Evolutionary conservation across 768 basidiomycete species (phyloP), one percentile per base, ranked within the genome.

Genomic region (Mycena kentingensis): DNA sequence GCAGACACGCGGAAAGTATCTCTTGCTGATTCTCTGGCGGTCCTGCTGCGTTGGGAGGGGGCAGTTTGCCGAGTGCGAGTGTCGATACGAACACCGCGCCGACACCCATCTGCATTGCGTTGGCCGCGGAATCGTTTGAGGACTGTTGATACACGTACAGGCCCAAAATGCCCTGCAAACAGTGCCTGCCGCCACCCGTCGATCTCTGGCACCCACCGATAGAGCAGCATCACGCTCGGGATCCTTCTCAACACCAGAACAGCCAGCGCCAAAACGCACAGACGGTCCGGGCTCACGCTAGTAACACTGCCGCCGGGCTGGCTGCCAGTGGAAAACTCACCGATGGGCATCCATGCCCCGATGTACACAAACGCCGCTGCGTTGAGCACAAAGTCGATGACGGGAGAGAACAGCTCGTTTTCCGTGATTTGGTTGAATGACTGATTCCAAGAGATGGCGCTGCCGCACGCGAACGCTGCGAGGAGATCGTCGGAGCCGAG

Each of bases 401-500:
- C 90, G 22, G 92, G 87, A 2, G 92, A 87, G 66, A 99, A 98
- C 11, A 83, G 76, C 51, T 93, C 90, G 57, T 88, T 84, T 69
- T 95, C 90, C 0, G 83, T 91, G 54, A 91, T 85, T 18, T 71
- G 70, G 60, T 90, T 88, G 72, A 90, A 90, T 59, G 90, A 77
- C 3, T 84, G 90, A 67, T 96, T 93, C 93, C 91, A 95, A 5
- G 91, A 91, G 58, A 98, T 88, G 2, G 95, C 91, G 47, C 79
- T 84, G 3, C 95, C 88, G 61, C 85, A 85, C 43, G 89, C 88
- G 64, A 97, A 98, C 0, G 90, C 84, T 2, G 93, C 95, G 35
- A 98, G 72, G 11, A 98, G 79, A 64, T 96, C 93, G 60, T 96
- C 93, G 46, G 79, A 88, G 4, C 91, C 93, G 22, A 96, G 70